Evolutionary conservation across 768 basidiomycete species (phyloP).

Genomic region (Rhodotorula diobovata): DNA sequence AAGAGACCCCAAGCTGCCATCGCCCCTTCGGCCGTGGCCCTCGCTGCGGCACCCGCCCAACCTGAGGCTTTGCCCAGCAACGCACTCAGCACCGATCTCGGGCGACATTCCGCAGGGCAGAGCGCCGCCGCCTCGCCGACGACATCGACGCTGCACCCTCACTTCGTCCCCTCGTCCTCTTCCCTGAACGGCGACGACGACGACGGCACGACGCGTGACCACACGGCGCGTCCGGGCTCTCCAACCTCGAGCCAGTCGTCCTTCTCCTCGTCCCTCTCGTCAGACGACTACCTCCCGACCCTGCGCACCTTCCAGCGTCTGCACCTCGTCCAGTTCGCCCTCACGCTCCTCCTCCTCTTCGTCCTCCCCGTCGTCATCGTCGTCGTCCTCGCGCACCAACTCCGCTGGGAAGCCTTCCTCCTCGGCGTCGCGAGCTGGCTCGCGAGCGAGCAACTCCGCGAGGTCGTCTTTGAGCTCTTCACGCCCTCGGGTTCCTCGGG

Average conservation of each 20-base stretch:
- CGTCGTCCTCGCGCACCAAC: constrained; percentile 19
- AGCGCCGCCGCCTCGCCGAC: not conserved
- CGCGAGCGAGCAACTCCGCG: constrained; percentile 32
- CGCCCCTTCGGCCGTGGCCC: not conserved
- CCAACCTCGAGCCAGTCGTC: not conserved
- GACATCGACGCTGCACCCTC: not conserved
- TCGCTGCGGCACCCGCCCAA: not conserved
- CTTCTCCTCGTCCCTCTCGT: constrained; percentile 13
- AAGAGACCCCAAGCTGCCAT: not conserved
- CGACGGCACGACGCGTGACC: not conserved
- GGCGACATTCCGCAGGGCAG: too few relatives aligned
- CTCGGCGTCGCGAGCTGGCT: constrained; percentile 37
- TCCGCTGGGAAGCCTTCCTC: constrained; percentile 24
- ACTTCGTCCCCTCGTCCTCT: not conserved
- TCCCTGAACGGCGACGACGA: too few relatives aligned
- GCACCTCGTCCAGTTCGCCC: constrained; percentile 37
- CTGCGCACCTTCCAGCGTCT: constrained; percentile 22
- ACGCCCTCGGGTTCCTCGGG: not conserved
- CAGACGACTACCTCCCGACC: constrained; percentile 22
- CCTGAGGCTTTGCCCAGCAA: not conserved
- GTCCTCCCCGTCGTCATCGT: constrained; percentile 22
- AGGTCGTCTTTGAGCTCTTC: constrained; percentile 34
- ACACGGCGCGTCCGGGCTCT: not conserved
- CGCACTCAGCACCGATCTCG: not conserved
- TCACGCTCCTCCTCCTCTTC: constrained; percentile 36